Percentiles rank a stretch among this genome's conserved stretches.
Evolutionary conservation across 257 asterid species (phyloP).

Genomic region (Buddleja alternifolia): DNA sequence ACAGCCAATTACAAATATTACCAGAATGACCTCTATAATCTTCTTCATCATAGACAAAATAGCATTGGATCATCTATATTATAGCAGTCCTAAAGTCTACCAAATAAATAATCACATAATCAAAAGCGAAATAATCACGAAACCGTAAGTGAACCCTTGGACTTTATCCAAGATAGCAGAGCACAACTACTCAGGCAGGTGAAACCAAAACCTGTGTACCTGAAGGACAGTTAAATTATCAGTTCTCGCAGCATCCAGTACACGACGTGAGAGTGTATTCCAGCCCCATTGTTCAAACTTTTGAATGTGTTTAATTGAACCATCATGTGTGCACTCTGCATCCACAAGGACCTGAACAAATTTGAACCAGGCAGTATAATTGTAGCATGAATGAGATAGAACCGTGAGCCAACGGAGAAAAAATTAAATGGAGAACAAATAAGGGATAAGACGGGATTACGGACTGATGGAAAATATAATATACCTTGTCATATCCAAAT

Average conservation of each 20-base stretch:
- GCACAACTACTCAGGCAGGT: constrained; percentile 6
- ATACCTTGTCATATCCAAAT: constrained; percentile 85
- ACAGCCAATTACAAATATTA: neutral
- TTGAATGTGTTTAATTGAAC: constrained; percentile 86
- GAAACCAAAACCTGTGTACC: constrained; percentile 42
- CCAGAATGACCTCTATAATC: constrained; percentile 2
- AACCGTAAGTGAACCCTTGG: constrained; percentile 8
- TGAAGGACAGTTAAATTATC: constrained; percentile 77
- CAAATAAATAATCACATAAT: neutral
- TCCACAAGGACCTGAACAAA: constrained; percentile 85
- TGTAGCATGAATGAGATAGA: constrained; percentile 17
- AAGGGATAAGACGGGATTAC: neutral
- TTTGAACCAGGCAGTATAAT: constrained; percentile 32
- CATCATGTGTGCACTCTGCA: constrained; percentile 99
- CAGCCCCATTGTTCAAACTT: constrained; percentile 98
- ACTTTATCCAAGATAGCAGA: constrained; percentile 1
- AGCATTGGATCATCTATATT: neutral
- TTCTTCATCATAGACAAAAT: neutral
- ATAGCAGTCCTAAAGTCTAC: neutral
- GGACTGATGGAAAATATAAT: neutral
- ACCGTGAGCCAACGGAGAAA: constrained; percentile 1
- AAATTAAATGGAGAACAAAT: neutral
- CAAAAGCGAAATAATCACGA: no score
- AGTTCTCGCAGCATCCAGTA: constrained; percentile 87
- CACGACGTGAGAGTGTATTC: constrained; percentile 90